Evolutionary conservation across 2,329 filamentous ascomycete genomes (phyloP).

Genomic region (Tolypocladium sp.): DNA sequence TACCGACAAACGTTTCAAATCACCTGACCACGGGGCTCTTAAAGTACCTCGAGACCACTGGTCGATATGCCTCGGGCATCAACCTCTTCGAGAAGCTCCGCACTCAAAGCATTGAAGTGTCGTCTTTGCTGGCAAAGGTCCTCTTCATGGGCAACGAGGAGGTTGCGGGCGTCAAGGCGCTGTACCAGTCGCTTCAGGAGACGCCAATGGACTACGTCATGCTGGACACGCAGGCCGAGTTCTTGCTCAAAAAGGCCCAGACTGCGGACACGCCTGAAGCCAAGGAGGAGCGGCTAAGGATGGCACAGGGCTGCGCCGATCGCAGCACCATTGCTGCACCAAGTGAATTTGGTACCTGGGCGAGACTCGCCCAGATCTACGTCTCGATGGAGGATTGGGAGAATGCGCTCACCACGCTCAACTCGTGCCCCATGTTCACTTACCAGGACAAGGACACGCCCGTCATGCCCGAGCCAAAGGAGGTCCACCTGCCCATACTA

Average conservation of each 20-base stretch:
- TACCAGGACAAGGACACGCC: conserved; percentile 98
- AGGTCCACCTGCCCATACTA: conserved; percentile 78
- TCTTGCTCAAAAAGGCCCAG: conserved; percentile 75
- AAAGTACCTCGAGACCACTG: conserved; percentile 91
- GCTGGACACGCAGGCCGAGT: conserved; percentile 88
- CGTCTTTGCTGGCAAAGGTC: conserved; percentile 82
- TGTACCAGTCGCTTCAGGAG: conserved; percentile 83
- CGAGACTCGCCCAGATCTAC: conserved; percentile 85
- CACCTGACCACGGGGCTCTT: conserved; percentile 89
- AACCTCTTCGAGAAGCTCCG: conserved; percentile 96
- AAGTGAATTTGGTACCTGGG: conserved; percentile 97
- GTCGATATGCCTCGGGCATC: conserved; percentile 87
- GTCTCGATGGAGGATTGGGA: conserved; percentile 95
- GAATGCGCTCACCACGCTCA: conserved; percentile 85
- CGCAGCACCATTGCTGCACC: conserved; percentile 90
- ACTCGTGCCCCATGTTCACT: conserved; percentile 99
- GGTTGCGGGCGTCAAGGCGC: conserved; percentile 81
- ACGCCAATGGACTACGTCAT: conserved; percentile 97
- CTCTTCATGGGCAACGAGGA: conserved; percentile 94
- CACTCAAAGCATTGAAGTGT: conserved; percentile 83
- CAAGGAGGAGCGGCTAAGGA: conserved; percentile 61
- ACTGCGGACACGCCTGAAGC: conserved; percentile 42
- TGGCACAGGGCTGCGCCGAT: conserved; percentile 89
- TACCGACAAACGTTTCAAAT: conserved; percentile 93
- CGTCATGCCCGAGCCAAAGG: conserved; percentile 84